phyloP scores from a whole-genome alignment of 179 eudicot genomes.

The Nepenthes alata region DNA sequence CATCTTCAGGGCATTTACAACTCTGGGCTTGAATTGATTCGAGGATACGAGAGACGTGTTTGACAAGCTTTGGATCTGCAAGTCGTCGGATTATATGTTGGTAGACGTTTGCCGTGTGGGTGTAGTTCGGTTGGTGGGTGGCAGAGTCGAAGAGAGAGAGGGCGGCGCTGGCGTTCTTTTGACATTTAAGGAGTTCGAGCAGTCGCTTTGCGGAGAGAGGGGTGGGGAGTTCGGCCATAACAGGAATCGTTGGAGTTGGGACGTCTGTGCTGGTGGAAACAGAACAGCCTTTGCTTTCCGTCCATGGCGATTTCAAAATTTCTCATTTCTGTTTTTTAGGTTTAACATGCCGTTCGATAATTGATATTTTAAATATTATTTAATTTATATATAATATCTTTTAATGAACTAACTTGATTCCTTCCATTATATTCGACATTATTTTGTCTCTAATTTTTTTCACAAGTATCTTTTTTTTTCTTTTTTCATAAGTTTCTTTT shows the following conservation, averaged over 20 bases:
- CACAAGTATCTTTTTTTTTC: no score
- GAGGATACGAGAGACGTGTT: conserved; percentile 37
- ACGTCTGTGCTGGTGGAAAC: neutral
- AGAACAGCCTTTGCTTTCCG: no score
- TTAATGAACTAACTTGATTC: no score
- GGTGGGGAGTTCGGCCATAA: conserved; percentile 32
- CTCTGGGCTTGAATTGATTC: conserved; percentile 36
- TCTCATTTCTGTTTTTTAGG: no score
- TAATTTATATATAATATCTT: no score
- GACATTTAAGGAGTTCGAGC: conserved; percentile 53
- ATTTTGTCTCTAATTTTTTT: no score
- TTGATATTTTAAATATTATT: no score
- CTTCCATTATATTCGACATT: no score
- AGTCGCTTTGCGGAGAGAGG: conserved; percentile 35
- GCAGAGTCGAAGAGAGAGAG: conserved; percentile 59
- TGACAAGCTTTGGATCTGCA: conserved; percentile 18
- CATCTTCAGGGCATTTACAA: conserved; percentile 47
- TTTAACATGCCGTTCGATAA: no score
- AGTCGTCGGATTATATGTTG: conserved; percentile 71
- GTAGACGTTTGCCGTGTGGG: conserved; percentile 34
- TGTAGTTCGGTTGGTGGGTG: conserved; percentile 23
- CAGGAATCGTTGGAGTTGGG: no score
- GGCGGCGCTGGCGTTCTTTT: conserved; percentile 30
- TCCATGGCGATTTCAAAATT: no score
- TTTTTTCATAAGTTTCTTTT: no score